Evolutionary conservation across 257 asterid genomes (phyloP), one percentile per base, ranked within the genome.

Genomic region (Lycium ferocissimum): DNA sequence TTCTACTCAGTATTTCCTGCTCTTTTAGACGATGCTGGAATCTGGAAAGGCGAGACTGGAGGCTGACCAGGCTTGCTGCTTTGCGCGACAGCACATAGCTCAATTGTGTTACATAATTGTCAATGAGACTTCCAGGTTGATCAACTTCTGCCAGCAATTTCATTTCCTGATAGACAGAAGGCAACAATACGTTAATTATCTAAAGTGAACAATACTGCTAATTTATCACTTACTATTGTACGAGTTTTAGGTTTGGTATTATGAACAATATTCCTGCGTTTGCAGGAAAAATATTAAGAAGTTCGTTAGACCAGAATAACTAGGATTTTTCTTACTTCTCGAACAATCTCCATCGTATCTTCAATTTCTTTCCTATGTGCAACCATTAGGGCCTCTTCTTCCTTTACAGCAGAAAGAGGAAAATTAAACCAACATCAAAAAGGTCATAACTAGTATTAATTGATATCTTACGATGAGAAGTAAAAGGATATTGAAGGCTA

Each of bases 281-380:
- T 22, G 61, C 81, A 49, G 10, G 57, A 43, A 7, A 73, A 75
- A 20, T 75, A 53, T 3, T 12, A 26, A 26, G 65, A 76, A 14
- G 45, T 51, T 76, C n/a, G 51, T 22, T 51, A 76, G 63, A 76
- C 43, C 20, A 51, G 63, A 76, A 51, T 51, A 51, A 76, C 26
- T 22, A 78, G 3, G 65, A 76, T 26, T 53, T 59, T 33, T 9
- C 92, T 90, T 89, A 93, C 99, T 89, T 97, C 99, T 75, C 99
- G 98, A 86, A 97, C 99, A 83, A 95, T 97, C 93, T 97, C 99
- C 98, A 97, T 95, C 62, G 99, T 97, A 85, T 97, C 99, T 90
- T 97, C 98, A 75, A 97, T 97, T 92, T 95, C 97, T 88, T 94
- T 97, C 70, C 99, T 90, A 79, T 97, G 98, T 65, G 99, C 98